Evolutionary conservation across 2,329 filamentous ascomycete genomes (phyloP).

Genomic region (Paradendryphiella salina): DNA sequence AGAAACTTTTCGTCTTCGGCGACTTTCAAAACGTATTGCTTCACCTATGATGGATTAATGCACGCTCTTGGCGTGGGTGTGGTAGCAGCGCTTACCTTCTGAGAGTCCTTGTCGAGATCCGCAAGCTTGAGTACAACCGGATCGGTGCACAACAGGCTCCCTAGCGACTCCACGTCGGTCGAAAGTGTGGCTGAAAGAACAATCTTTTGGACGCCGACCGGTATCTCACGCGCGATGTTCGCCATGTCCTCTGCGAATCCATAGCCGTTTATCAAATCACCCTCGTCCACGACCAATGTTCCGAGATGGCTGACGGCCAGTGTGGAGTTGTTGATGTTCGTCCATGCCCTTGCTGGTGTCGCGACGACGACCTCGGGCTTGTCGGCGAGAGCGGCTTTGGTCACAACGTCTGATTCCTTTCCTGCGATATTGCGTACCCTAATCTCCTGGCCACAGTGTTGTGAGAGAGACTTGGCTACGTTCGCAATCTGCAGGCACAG

Average conservation of each 20-base stretch:
- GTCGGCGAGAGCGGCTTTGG: conserved; percentile 81
- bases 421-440: conserved; percentile 84
- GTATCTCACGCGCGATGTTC: conserved; percentile 74
- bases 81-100: conserved; percentile 50
- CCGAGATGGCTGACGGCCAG: conserved; percentile 70
- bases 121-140: conserved; percentile 81
- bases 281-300: conserved; percentile 85
- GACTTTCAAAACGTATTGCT: conserved; percentile 87
- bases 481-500: conserved; percentile 89
- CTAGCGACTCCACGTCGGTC: conserved; percentile 81
- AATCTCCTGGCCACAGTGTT: conserved; percentile 83
- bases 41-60: conserved; percentile 53
- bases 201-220: conserved; percentile 84
- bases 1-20: conserved; percentile 98
- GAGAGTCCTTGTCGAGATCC: conserved; percentile 75
- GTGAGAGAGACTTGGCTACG: conserved; percentile 72
- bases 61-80: neutral
- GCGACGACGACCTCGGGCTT: conserved; percentile 87
- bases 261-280: conserved; percentile 89
- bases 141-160: conserved; percentile 80
- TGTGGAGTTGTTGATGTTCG: conserved; percentile 73
- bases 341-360: conserved; percentile 81
- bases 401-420: conserved; percentile 86
- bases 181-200: conserved; percentile 94
- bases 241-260: conserved; percentile 91